These are phyloP conservation scores for Ceratocystis colombiana DNA, from an alignment of 2,329 filamentous ascomycete species.

Conservation along the genomic window DNA sequence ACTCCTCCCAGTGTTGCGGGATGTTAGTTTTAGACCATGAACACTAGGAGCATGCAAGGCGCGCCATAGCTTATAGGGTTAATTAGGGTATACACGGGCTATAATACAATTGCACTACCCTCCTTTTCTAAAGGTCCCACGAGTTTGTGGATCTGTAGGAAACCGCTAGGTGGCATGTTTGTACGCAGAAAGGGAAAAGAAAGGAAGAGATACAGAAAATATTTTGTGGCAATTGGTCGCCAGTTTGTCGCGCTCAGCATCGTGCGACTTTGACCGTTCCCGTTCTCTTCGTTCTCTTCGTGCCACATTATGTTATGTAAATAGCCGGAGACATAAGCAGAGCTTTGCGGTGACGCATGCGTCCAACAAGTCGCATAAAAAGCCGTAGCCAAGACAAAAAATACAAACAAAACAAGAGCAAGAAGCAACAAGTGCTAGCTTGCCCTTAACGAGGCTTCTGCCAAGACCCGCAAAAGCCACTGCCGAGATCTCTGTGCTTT, in stretches of 20 bases:
- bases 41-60: neutral
- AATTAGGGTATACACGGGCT: neutral
- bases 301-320: neutral
- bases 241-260: too few species aligned
- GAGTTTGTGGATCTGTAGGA: neutral
- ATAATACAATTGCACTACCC: neutral
- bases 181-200: neutral
- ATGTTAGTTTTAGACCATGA: neutral
- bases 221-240: neutral
- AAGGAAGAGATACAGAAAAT: neutral
- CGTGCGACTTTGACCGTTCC: too few species aligned
- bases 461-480: conserved; percentile 8
- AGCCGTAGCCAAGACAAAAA: neutral
- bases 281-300: too few species aligned
- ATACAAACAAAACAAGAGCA: neutral
- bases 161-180: neutral
- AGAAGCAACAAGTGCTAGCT: neutral
- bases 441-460: neutral
- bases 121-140: neutral
- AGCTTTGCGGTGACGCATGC: conserved; percentile 2
- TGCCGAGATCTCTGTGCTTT: conserved; percentile 12
- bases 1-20: neutral
- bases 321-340: neutral
- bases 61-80: neutral
- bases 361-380: neutral